Base-by-base conservation (phyloP, 2,329 filamentous ascomycete species). In the Trichoderma sp. region DNA sequence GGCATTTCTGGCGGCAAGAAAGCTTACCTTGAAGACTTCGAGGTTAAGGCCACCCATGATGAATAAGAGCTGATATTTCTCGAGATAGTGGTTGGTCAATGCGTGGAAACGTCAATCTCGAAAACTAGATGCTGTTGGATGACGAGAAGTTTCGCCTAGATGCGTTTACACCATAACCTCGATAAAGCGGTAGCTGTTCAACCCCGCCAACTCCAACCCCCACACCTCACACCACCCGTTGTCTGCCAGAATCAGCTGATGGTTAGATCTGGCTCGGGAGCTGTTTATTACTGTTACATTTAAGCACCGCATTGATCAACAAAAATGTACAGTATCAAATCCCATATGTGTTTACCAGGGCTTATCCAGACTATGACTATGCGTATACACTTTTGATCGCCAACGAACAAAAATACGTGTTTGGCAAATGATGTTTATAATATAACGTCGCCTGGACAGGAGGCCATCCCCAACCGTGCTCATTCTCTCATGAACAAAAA, bases 21-120 rank as follows among this genome's bases (percentile, higher is more conserved):
- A 60, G 69, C 84, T 75, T 86, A 97, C 96, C 88, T 98, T 98
- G 90, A 97, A 95, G 78, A 98, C 91, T 88, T 98, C 96, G 76
- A 98, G 90, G 84, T 98, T 98, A 33, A 95, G 90, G 71, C 95
- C 95, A 71, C 91, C 94, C 91, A 98, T 92, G 83, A 50, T 74
- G 74, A 64, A 14, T 31, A 24, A 27, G 2, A 1, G 41, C 31
- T 59, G 31, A 14, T 65, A 14, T 38, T 31, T 38, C 12, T 68
- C 29, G 11, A 56, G 53, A 59, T 14, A n/a, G 24, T 50, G 21
- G 31, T 14, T 64, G 53, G 18, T 35, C 62, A 66, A 35, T 35
- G 33, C 12, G 38, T 21, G 41, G 41, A 9, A 38, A 41, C 35
- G 68, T 65, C 60, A 56, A 64, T 50, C 41, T 56, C 21, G 21